These are phyloP conservation scores for Cenchrus americanus DNA, from an alignment of 176 grass and related monocot species.

Conservation along the genomic window DNA sequence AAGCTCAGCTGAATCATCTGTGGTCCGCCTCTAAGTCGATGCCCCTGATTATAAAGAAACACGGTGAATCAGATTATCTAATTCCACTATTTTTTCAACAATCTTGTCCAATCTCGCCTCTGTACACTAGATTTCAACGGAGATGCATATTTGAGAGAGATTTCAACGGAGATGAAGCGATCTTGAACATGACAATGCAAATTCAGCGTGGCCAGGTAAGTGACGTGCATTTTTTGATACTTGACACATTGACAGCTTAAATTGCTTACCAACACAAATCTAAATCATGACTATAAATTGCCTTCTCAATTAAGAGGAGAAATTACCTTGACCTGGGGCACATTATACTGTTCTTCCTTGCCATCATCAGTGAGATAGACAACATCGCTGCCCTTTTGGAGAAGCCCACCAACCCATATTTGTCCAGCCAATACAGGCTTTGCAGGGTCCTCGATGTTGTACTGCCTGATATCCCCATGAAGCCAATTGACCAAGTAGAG, in stretches of 20 bases:
- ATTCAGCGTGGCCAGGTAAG: neutral
- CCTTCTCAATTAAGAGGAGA: neutral
- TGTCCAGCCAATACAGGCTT: constrained; percentile 87
- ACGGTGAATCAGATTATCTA: neutral
- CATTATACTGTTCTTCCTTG: constrained; percentile 75
- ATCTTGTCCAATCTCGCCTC: neutral
- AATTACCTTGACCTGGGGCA: constrained; percentile 79
- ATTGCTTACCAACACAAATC: neutral
- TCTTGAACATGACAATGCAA: neutral
- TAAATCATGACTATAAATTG: neutral
- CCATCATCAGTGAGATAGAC: constrained; percentile 70
- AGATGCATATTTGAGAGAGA: no score
- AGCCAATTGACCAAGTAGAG: constrained; percentile 97
- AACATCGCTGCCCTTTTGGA: constrained; percentile 80
- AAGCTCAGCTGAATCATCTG: constrained; percentile 95
- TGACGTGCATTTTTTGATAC: neutral
- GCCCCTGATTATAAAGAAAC: constrained; percentile 51
- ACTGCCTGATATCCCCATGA: constrained; percentile 96
- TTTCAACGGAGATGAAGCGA: neutral
- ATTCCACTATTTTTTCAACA: neutral
- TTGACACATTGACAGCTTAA: neutral
- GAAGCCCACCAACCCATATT: constrained; percentile 87
- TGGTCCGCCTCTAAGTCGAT: constrained; percentile 86
- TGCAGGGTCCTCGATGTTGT: constrained; percentile 85
- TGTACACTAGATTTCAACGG: neutral